phyloP scores from a whole-genome alignment of 306 rosid species.

The Pyrus bretschneideri region DNA sequence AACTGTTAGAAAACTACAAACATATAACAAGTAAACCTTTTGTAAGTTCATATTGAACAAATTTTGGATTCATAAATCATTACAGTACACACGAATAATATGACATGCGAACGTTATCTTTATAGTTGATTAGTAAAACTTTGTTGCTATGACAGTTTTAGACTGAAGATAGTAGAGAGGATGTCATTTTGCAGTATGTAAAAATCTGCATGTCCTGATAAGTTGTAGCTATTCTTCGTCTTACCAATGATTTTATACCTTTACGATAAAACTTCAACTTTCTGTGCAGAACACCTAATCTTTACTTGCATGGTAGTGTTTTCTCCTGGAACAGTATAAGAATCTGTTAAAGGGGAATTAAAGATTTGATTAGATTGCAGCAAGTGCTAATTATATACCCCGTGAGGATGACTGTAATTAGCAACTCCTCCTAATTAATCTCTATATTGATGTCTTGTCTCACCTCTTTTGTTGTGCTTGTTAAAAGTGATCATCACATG shows the following conservation, averaged over 20 bases:
- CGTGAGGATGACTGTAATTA: slow-evolving; percentile 14
- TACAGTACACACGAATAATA: neutral
- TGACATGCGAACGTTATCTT: neutral
- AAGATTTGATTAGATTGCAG: neutral
- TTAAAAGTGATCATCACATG: slow-evolving; percentile 37
- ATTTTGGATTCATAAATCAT: no score
- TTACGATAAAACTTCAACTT: neutral
- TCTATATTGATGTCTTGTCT: neutral
- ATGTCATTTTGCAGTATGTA: no score
- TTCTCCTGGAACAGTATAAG: neutral
- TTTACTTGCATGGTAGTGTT: no score
- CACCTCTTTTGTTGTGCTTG: slow-evolving; percentile 32
- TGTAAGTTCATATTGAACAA: neutral
- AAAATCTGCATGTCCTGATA: no score
- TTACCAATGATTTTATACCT: no score
- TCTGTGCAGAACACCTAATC: neutral
- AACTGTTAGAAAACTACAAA: neutral
- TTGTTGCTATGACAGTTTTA: no score
- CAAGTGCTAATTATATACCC: neutral
- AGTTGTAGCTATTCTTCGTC: no score
- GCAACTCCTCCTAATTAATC: neutral
- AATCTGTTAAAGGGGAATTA: neutral
- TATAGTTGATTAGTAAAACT: neutral
- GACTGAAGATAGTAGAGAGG: neutral
- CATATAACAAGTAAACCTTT: no score